Percentiles rank a stretch among this genome's conserved stretches.
Conservation (phyloP, 106 monocot species). For the Dendrobium chrysotoxum region DNA sequence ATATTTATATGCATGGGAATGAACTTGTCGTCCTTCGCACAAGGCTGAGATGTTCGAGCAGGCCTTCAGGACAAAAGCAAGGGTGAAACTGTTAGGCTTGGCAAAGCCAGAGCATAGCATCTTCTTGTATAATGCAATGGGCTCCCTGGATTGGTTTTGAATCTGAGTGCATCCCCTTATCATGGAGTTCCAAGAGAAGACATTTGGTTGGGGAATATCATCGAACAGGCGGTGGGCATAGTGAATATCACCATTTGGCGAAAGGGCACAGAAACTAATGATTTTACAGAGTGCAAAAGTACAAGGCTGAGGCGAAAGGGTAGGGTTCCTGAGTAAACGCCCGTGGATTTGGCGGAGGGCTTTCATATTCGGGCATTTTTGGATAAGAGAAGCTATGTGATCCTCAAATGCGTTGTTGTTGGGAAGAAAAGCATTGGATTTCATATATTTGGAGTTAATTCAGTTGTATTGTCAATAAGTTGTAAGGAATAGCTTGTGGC, state of each 20-base stretch:
- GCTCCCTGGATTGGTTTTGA: conserved; percentile 35
- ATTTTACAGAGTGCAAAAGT: conserved; percentile 51
- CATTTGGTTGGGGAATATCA: conserved; percentile 56
- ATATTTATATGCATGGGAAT: conserved; percentile 44
- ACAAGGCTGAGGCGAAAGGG: conserved; percentile 8
- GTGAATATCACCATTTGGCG: conserved; percentile 32
- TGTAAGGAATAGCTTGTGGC: neutral
- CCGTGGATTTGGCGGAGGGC: conserved; percentile 69
- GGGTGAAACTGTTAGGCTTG: conserved; percentile 64
- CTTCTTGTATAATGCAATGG: conserved; percentile 40
- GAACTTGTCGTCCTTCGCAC: conserved; percentile 61
- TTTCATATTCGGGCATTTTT: conserved; percentile 52
- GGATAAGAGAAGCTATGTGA: conserved; percentile 34
- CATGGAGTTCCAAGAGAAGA: conserved; percentile 72
- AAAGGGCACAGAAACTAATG: conserved; percentile 41
- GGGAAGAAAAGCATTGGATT: neutral
- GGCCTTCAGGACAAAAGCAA: conserved; percentile 72
- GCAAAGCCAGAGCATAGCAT: conserved; percentile 40
- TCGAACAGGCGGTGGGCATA: conserved; percentile 71
- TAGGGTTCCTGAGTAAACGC: conserved; percentile 35
- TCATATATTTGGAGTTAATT: conserved; percentile 2
- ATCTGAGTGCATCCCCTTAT: conserved; percentile 43
- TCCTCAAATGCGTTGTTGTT: conserved; percentile 21
- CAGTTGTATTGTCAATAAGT: neutral
- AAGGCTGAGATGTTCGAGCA: conserved; percentile 37